These are phyloP conservation scores for Mycena sanguinolenta DNA, from an alignment of 768 basidiomycete genomes.

Conservation along the genomic window DNA sequence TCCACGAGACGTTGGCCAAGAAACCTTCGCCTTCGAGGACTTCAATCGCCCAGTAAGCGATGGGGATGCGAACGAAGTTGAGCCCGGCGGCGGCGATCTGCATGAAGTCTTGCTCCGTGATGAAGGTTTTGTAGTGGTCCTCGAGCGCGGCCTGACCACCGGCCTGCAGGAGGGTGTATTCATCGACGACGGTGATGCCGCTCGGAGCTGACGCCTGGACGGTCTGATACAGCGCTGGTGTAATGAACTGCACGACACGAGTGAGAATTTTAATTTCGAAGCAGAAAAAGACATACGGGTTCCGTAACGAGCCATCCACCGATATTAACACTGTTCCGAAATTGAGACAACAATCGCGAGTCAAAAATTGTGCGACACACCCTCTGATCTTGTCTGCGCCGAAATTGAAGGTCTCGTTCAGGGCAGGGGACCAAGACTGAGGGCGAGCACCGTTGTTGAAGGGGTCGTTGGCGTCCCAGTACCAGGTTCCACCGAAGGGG, in stretches of 20 bases:
- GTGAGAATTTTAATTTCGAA: neutral
- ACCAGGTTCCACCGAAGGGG: slow-evolving; percentile 90
- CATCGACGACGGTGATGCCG: slow-evolving; percentile 61
- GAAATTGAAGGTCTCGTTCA: slow-evolving; percentile 88
- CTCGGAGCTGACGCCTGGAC: slow-evolving; percentile 61
- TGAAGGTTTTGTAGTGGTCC: slow-evolving; percentile 94
- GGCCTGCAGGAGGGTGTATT: slow-evolving; percentile 83
- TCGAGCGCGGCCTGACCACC: slow-evolving; percentile 81
- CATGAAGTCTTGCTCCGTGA: slow-evolving; percentile 96
- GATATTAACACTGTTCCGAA: slow-evolving; percentile 82
- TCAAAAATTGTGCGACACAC: slow-evolving; percentile 53
- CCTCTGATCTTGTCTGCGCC: slow-evolving; percentile 81
- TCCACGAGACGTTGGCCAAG: slow-evolving; percentile 85
- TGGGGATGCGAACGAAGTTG: slow-evolving; percentile 92
- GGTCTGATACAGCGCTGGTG: slow-evolving; percentile 80
- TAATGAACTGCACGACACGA: slow-evolving; percentile 54
- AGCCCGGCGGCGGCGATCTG: slow-evolving; percentile 94
- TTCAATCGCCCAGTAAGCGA: slow-evolving; percentile 96
- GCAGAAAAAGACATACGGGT: slow-evolving; percentile 66
- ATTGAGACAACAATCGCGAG: slow-evolving; percentile 16
- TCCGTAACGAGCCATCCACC: slow-evolving; percentile 95
- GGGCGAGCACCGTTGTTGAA: slow-evolving; percentile 86
- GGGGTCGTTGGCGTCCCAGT: slow-evolving; percentile 85
- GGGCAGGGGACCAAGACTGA: slow-evolving; percentile 86
- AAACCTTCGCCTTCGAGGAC: slow-evolving; percentile 85